Evolutionary conservation across 345 rosid species (phyloP), one percentile per base, ranked within the genome.

Genomic region (Citrus reticulata): DNA sequence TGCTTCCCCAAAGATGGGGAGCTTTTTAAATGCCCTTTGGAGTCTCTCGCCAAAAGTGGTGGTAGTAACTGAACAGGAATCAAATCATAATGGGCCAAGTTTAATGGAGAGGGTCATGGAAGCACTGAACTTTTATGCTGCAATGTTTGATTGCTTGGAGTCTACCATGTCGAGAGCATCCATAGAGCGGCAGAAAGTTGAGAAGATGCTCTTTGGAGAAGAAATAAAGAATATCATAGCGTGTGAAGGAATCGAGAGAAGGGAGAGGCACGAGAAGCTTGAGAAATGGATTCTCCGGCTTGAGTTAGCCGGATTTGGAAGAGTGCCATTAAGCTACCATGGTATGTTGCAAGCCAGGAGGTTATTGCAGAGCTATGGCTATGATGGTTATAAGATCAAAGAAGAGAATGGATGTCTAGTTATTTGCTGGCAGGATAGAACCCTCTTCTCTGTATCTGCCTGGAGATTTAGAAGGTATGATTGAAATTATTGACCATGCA

Each of bases 211-310:
- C 37, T 90, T 90, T 0, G 93, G 96, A 11, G 90, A 92, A 88
- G 93, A 92, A 81, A 90, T 92, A 24, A 90, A 90, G 84, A 92
- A 89, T 73, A 88, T 92, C 61, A 85, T 92, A 73, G 91, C 96
- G 1, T 87, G 93, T 14, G 96, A 92, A 76, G 96, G 96, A 30
- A 40, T 54, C 2, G 87, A 92, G 69, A 86, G 96, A 73, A 92
- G 78, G 79, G 90, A 88, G 79, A 92, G 96, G 77, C 96, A 90
- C 55, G 96, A 92, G 77, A 90, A 89, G 80, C 86, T 92, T 22
- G 96, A 90, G 76, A 90, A 88, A 75, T 92, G 96, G 96, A 81
- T 86, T 68, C 70, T 85, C 59, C 82, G 96, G 83, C 86, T 92
- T 3, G 96, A 90, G 65, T 61, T 87, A 70, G 88, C 91, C 1